Evolutionary conservation across 1,284 basidiomycete genomes (phyloP), one percentile per base, ranked within the genome.

Genomic region (Ganoderma multipileum): DNA sequence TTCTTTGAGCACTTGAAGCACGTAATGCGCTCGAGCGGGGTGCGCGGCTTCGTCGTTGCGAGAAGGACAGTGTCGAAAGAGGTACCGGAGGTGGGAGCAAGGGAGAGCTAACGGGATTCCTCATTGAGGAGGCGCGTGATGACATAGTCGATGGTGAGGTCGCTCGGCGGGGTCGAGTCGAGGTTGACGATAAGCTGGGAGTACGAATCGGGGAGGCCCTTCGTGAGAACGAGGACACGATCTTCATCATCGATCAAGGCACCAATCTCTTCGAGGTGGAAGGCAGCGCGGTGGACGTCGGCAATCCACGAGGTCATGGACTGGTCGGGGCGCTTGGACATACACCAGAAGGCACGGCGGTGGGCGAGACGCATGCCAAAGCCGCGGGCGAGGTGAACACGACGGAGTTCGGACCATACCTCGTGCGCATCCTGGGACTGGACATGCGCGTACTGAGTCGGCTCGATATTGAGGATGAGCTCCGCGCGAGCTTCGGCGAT

Each of bases 381-480:
- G 5, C 80, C 77, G 20, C 70, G 74, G 5, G 78, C 75, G 47
- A 68, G 74, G 66, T 82, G 79, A 33, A 82, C 73, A 9, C 52
- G 55, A 36, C 72, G 60, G 20, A 82, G 70, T 5, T 68, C 72
- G 18, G 67, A 16, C 81, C 81, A 82, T 59, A 82, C 72, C 33
- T 75, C 74, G 26, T 68, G 33, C 1, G 78, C 74, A 65, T 79
- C 76, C 20, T 61, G 64, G 28, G 33, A 47, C 11, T 57, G 61
- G 72, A 78, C 76, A 69, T 83, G 80, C 8, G 75, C 64, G n/a
- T 82, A 73, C 70, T 83, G 81, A 30, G 71, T 67, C 47, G 65
- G 70, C 26, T 81, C 77, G 33, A 82, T 75, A 26, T 72, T 44
- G 11, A 80, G 66, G 52, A 82, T 73, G 59, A 82, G 72, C 70